Percentiles rank a stretch among this genome's conserved stretches.
Conservation (phyloP, 441 rosid species). For the Gossypium lobatum region DNA sequence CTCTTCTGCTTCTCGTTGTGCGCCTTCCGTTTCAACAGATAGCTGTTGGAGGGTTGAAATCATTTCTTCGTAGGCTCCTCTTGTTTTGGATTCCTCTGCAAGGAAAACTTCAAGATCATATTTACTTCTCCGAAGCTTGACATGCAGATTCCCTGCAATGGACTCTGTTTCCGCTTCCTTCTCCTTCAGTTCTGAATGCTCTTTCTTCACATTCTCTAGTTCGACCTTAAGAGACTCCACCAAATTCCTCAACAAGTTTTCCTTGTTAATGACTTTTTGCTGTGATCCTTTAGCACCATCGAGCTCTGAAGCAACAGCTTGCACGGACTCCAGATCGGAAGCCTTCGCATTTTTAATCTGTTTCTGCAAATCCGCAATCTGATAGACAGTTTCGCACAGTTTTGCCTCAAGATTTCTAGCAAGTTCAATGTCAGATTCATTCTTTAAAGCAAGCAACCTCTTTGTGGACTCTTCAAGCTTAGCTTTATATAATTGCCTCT, state of each 20-base stretch:
- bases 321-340: slow-evolving; percentile 68
- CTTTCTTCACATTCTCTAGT: slow-evolving; percentile 64
- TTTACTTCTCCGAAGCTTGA: slow-evolving; percentile 62
- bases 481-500: slow-evolving; percentile 54
- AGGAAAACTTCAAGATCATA: slow-evolving; percentile 66
- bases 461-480: slow-evolving; percentile 58
- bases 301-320: slow-evolving; percentile 55
- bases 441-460: slow-evolving; percentile 45
- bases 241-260: slow-evolving; percentile 48
- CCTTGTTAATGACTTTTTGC: slow-evolving; percentile 65
- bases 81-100: slow-evolving; percentile 54
- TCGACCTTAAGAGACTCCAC: slow-evolving; percentile 67
- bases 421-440: slow-evolving; percentile 66
- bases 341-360: slow-evolving; percentile 67
- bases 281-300: slow-evolving; percentile 73
- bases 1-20: slow-evolving; percentile 58
- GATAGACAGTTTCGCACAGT: slow-evolving; percentile 46
- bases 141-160: slow-evolving; percentile 66
- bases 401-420: slow-evolving; percentile 53
- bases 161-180: slow-evolving; percentile 79
- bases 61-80: slow-evolving; percentile 74
- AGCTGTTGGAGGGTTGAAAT: slow-evolving; percentile 65
- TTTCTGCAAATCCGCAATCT: slow-evolving; percentile 55
- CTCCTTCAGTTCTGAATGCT: slow-evolving; percentile 59
- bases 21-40: slow-evolving; percentile 55